Evolutionary conservation across 768 basidiomycete species (phyloP).

Genomic region (Mycena belliarum): DNA sequence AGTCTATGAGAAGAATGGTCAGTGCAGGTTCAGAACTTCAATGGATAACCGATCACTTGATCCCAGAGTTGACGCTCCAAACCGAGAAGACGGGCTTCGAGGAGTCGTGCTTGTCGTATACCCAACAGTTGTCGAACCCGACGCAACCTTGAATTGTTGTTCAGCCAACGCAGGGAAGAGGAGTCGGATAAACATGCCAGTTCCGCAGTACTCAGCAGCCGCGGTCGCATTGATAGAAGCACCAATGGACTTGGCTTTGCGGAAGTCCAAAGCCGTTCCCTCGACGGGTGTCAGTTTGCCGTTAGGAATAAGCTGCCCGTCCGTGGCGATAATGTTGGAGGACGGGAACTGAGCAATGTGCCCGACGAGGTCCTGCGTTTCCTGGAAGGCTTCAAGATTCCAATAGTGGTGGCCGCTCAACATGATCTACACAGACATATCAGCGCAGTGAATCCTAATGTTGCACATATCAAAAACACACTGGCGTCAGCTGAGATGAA

Average conservation of each 20-base stretch:
- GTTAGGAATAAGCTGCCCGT: conserved; percentile 42
- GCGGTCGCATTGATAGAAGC: conserved; percentile 38
- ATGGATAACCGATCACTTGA: conserved; percentile 31
- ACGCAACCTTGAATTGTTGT: conserved; percentile 28
- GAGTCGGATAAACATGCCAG: conserved; percentile 24
- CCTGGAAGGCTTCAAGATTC: conserved; percentile 47
- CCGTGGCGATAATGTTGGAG: conserved; percentile 40
- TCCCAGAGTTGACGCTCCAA: conserved; percentile 49
- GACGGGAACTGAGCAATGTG: conserved; percentile 39
- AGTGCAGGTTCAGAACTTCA: background rate
- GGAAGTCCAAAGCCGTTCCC: conserved; percentile 45
- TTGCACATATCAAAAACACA: no score
- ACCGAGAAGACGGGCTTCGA: conserved; percentile 37
- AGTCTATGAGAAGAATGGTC: conserved; percentile 27
- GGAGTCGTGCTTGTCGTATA: conserved; percentile 37
- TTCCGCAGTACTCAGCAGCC: conserved; percentile 37
- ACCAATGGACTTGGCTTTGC: conserved; percentile 41
- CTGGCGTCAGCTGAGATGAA: conserved; percentile 40
- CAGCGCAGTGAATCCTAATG: no score
- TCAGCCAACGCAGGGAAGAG: background rate
- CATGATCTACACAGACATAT: no score
- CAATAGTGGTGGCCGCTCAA: conserved; percentile 45
- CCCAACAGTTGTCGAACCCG: conserved; percentile 50
- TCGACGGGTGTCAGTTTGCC: conserved; percentile 37
- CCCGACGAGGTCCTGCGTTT: conserved; percentile 38